Base-by-base conservation (phyloP, 2,329 filamentous ascomycete species). In the Fusarium aywerte region DNA sequence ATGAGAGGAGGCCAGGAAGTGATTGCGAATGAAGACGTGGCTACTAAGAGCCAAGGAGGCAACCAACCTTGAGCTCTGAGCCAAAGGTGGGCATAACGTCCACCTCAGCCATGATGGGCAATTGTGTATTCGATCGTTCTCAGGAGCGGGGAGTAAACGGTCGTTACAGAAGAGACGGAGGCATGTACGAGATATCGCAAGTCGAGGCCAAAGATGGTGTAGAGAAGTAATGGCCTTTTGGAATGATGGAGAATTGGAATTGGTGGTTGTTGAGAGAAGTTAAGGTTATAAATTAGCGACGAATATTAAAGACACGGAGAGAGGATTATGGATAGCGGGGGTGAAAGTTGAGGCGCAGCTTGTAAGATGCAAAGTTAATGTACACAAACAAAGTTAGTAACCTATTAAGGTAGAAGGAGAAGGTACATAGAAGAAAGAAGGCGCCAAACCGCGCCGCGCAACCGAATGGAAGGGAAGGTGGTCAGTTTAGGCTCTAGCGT, bases 61-160 rank as follows among this genome's bases (percentile, higher is more conserved):
- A 50, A 76, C 81, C 65, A 82, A 94, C 93, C 91, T 97, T 98
- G 78, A 98, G 86, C 84, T 97, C 94, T 60, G 91, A 88, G 81
- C 96, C 96, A 80, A 99, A 97, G 74, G 92, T 92, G 76, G 92
- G 92, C 82, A 89, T 85, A 76, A 87, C 88, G 74, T 96, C 93
- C 80, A 92, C 87, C 80, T 94, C 92, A 76, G 91, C 89, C 92
- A 96, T 97, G 75, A 67, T 65, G 70, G 68, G 68, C 60, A 55
- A 67, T 20, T 65, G 45, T 67, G 20, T 52, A 57, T 68, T 59
- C 49, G 55, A 51, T 62, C 58, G 62, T 54, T 53, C 63, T 66
- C 55, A 58, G 56, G 66, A 61, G 54, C 51, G 61, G 55, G 62
- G 69, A 55, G 48, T 66, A 58, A 61, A 55, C 39, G 54, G 58